A percentile compares a stretch with the other conserved stretches of the same genome.
These are phyloP conservation scores for Penicillium frequentans DNA, from an alignment of 2,329 filamentous ascomycete species.

Conservation along the genomic window DNA sequence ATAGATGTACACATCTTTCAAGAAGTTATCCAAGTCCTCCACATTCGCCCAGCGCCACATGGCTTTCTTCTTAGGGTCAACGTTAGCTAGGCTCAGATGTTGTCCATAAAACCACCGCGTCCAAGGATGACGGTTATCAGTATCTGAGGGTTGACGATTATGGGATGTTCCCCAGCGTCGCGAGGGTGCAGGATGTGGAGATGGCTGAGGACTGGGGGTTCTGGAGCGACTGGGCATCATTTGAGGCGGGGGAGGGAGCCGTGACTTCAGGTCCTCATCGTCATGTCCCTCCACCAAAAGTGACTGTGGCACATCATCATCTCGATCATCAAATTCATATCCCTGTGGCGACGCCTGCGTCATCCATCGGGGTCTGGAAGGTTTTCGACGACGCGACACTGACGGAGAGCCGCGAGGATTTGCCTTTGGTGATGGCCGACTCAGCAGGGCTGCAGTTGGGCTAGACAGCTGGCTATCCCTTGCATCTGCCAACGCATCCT, in stretches of 20 bases:
- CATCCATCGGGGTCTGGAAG: constrained; percentile 34
- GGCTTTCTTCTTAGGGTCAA: constrained; percentile 71
- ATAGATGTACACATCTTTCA: constrained; percentile 83
- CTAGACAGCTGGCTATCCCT: constrained; percentile 49
- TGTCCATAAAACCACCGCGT: constrained; percentile 29
- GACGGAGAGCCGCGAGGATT: constrained; percentile 17
- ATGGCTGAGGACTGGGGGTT: constrained; percentile 36
- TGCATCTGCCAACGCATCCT: constrained; percentile 55
- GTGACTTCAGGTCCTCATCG: constrained; percentile 38
- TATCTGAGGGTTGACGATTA: constrained; percentile 42
- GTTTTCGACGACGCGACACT: constrained; percentile 26
- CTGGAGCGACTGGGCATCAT: constrained; percentile 22
- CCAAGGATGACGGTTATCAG: constrained; percentile 19
- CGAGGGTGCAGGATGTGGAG: constrained; percentile 40
- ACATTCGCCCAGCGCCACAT: constrained; percentile 94
- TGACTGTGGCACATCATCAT: constrained; percentile 65
- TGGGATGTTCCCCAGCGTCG: constrained; percentile 54
- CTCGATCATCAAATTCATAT: constrained; percentile 51
- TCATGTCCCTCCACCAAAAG: constrained; percentile 58
- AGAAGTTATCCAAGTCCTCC: constrained; percentile 82
- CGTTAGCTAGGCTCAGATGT: constrained; percentile 39
- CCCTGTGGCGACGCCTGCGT: constrained; percentile 26
- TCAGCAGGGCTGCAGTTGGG: constrained; percentile 43
- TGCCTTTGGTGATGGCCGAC: constrained; percentile 27
- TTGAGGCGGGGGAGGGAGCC: constrained; percentile 37